phyloP scores from a whole-genome alignment of 495 filamentous ascomycete genomes.

The Podospora appendiculata region DNA sequence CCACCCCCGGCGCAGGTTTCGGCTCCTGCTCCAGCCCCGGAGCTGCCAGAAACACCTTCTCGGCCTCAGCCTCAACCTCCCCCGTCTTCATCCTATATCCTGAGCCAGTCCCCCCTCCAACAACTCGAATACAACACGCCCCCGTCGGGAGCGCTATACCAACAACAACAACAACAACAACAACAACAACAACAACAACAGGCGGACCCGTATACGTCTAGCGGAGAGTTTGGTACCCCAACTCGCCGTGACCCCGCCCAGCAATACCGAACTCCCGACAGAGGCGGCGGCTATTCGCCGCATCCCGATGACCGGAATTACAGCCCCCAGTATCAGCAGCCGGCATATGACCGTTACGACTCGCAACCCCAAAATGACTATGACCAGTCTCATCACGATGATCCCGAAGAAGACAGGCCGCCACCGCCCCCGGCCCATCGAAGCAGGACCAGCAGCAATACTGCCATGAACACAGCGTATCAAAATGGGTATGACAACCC shows the following conservation, averaged over 20 bases:
- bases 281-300: constrained; percentile 20
- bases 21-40: constrained; percentile 22
- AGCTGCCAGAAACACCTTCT: constrained; percentile 32
- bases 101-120: constrained; percentile 35
- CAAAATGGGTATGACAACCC: constrained; percentile 23
- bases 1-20: background rate
- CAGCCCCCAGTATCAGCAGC: constrained; percentile 14
- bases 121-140: constrained; percentile 36
- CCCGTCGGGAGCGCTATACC: constrained; percentile 18
- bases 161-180: too few relatives aligned
- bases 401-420: constrained; percentile 27
- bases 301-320: constrained; percentile 22
- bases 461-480: constrained; percentile 21
- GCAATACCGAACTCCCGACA: constrained; percentile 26
- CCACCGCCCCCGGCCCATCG: constrained; percentile 40
- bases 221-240: constrained; percentile 20
- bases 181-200: too few relatives aligned
- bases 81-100: constrained; percentile 12
- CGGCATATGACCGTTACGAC: constrained; percentile 14
- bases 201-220: constrained; percentile 22
- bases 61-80: constrained; percentile 30
- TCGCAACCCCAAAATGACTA: constrained; percentile 9
- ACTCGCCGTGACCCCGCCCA: constrained; percentile 16
- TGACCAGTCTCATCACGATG: constrained; percentile 13
- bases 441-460: constrained; percentile 30